Evolutionary conservation across 2,329 filamentous ascomycete species (phyloP), one percentile per base, ranked within the genome.

Genomic region (Neofusicoccum kwambonambiense): DNA sequence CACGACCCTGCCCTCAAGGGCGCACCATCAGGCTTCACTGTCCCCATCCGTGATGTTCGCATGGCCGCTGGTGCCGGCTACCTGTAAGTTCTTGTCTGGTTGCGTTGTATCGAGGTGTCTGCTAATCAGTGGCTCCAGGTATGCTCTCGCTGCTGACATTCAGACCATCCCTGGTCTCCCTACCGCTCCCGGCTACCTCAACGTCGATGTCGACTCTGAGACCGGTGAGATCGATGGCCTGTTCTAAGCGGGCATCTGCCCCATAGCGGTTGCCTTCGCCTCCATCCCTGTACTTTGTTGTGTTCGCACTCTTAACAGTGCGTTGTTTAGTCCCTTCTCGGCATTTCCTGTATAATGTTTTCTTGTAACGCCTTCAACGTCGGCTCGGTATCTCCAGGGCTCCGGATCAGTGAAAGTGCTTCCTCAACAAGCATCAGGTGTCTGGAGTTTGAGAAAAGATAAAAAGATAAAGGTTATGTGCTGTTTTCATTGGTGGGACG

Each of bases 101-200:
- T 15, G 27, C 22, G 17, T 22, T 7, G 39, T 22, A 27, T 22
- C 62, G 51, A 6, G 13, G 5, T 50, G 58, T 70, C 74, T 67
- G 70, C 79, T 84, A 75, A 83, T 68, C 58, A 7, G 6, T 39
- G 15, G 7, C 63, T 52, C 50, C 69, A 90, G 90, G 62, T 97
- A 97, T 72, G 95, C 95, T 6, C 85, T 98, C 67, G 95, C 95
- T 62, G 95, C 95, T 13, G 95, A 99, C 75, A 98, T 99, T 70
- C 95, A 98, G 83, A 99, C 95, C 1, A 99, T 99, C 69, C 95
- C 95, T 13, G 95, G 95, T 67, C 83, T 99, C 69, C 94, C 94
- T 9, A 98, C 95, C 8, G 94, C 94, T 19, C 95, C 94, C 8
- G 95, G 95, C 11, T 98, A 98, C 76, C 83, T 98, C 67, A 97